Base-by-base conservation (phyloP, 805 yeast genomes). In the Candida vaughaniae region DNA sequence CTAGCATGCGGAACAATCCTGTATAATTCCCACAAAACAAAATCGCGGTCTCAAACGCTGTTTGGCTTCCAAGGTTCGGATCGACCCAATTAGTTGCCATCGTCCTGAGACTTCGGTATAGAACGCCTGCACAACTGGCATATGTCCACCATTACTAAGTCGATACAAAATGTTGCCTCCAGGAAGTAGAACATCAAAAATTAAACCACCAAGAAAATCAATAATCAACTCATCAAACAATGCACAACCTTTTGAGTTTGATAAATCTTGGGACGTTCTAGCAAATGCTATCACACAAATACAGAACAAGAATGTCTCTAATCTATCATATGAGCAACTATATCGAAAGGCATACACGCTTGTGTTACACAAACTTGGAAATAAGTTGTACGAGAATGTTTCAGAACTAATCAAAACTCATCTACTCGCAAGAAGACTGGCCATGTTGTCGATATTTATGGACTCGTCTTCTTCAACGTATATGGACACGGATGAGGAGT, bases 301-400 rank as follows among this genome's bases (percentile, higher is more conserved):
- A 38, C 84, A 80, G 51, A 68, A 71, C 28, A 80, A 85, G 48
- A 78, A 84, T 51, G 89, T 89, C 6, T 76, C 85, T 3, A 73
- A 75, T 39, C 64, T 89, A 18, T 84, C 93, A 1, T 89, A 86
- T 53, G 96, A 89, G 51, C 86, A 82, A 47, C 68, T 89, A 0
- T 90, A 90, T 56, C 65, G 95, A 35, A 78, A 80, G 17, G 85
- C 95, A 0, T 89, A 89, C 55, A 77, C 80, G 22, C 52, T 88
- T 31, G 95, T 88, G 2, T 60, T 88, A 20, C 66, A 82, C 39
- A 86, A 83, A 48, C 71, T 69, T 44, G 93, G 93, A 6, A 78
- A 71, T 26, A 66, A 66, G 48, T 60, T 86, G 1, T 87, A 86
- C 49, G 81, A 77, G 9, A 73, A 78, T 23, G 85, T 85, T 10